Percentiles rank a stretch among this genome's conserved stretches.
phyloP scores from a whole-genome alignment of 169 alveolate genomes.

The Ichthyophthirius multifiliis region DNA sequence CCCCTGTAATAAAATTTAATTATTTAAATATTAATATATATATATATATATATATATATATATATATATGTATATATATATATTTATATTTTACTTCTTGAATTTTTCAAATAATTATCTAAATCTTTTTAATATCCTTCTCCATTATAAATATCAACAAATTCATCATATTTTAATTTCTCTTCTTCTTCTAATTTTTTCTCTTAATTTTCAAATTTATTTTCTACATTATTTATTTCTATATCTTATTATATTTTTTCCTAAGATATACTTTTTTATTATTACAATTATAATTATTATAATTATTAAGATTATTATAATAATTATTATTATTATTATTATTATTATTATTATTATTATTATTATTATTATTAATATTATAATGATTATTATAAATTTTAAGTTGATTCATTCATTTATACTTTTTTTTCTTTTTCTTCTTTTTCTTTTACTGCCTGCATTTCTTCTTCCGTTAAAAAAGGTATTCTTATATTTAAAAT shows the following conservation, averaged over 20 bases:
- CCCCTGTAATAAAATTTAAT: background rate
- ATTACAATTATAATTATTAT: no score
- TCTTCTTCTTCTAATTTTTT: conserved; percentile 8
- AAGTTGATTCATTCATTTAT: background rate
- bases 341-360: background rate
- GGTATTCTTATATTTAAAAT: conserved; percentile 26
- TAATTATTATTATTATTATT: background rate
- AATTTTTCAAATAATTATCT: background rate
- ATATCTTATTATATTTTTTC: background rate
- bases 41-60: no score
- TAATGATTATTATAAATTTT: background rate
- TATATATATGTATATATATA: no score
- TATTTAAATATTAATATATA: background rate
- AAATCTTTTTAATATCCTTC: conserved; percentile 5
- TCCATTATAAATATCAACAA: conserved; percentile 44
- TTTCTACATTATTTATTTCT: background rate
- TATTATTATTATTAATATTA: background rate
- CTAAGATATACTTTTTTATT: no score
- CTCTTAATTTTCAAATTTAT: background rate
- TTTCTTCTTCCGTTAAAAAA: conserved; percentile 21
- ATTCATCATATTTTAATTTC: conserved; percentile 22
- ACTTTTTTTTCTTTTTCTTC: background rate
- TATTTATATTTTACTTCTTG: background rate
- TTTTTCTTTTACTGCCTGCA: background rate
- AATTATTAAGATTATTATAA: no score